Base-by-base conservation (phyloP, 1,284 basidiomycete species). In the Trametes pubescens region DNA sequence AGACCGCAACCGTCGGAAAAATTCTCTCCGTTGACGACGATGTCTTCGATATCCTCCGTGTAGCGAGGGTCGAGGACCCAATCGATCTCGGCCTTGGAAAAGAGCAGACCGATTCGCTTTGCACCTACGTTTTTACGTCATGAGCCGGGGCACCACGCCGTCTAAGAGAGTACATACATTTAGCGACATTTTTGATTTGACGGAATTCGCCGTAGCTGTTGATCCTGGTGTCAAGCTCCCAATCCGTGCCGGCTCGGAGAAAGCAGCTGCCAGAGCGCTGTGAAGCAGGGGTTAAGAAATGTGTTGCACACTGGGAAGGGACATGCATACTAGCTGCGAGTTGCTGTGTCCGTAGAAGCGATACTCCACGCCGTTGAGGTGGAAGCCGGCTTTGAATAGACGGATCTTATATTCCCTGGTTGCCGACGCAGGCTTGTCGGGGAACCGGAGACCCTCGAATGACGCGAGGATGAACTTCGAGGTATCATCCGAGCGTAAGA, bases 1-100 rank as follows among this genome's bases (percentile, higher is more conserved):
- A 90, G 79, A 1, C 88, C 88, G 71, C 88, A 90, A 0, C 88
- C 88, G 70, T 90, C 87, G 0, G 87, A 89, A 71, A 90, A 89
- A 0, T 82, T 69, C 61, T 87, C 86, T 55, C 87, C 86, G 5
- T 82, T 80, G 32, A 76, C 73, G 66, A 79, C 81, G 65, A 90
- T 84, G 66, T 89, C 88, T 2, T 80, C 78, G 29, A 90, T 89
- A 66, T 90, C 87, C 11, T 77, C 74, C 8, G 81, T 79, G 47
- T 77, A 79, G 40, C 71, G 68, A 6, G 85, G 85, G 69, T 86
- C 81, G 4, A 89, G 76, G 3, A 75, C 72, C 73, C 80, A 85
- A 69, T 89, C 87, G 16, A 88, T 76, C 53, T 86, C 82, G 0
- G 88, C 86, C 26, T 83, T 84, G 0, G 87, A 89, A 66, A 89